Base-by-base conservation (phyloP, 495 filamentous ascomycete species). In the Talaromyces borbonicus region DNA sequence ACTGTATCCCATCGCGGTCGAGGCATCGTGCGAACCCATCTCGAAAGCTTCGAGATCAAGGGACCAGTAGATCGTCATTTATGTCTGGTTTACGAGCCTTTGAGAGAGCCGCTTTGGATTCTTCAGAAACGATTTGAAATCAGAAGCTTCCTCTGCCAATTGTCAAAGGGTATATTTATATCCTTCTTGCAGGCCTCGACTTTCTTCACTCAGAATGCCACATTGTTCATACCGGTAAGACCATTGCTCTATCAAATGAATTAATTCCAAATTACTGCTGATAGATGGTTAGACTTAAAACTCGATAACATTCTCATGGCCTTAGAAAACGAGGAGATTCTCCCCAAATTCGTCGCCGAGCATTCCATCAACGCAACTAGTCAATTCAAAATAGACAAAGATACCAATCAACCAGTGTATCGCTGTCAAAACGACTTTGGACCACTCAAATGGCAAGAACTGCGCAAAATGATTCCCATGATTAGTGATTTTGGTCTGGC, bases 401-500 rank as follows among this genome's bases (percentile, higher is more conserved):
- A 4, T 22, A 39, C 2, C 23, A 53, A 35, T 50, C 53, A 59
- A 16, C 38, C 48, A 4, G 56, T 68, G 36, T 70, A 70, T 46
- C 49, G 50, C 37, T 66, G 55, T 12, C 62, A 61, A 44, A 66
- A 67, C 41, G 43, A 55, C 52, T 52, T 55, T 42, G 46, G 43
- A 41, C 40, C 47, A 15, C 37, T 37, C 19, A 20, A 43, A 36
- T 16, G 46, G 30, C 41, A 15, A 39, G 8, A 23, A 49, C 16
- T 45, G 50, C n/a, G 45, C 58, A 37, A 48, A 36, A 51, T 36
- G 56, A 30, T 52, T 12, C 55, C 52, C 48, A 50, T 57, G 48
- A 66, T 71, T 8, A 53, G 54, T 32, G 67, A 71, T 48, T 69
- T 68, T 55, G 65, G 65, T 36, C 58, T 59, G 18, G 63, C 66